Evolutionary conservation across 495 filamentous ascomycete genomes (phyloP).

Genomic region (Neurospora discreta): DNA sequence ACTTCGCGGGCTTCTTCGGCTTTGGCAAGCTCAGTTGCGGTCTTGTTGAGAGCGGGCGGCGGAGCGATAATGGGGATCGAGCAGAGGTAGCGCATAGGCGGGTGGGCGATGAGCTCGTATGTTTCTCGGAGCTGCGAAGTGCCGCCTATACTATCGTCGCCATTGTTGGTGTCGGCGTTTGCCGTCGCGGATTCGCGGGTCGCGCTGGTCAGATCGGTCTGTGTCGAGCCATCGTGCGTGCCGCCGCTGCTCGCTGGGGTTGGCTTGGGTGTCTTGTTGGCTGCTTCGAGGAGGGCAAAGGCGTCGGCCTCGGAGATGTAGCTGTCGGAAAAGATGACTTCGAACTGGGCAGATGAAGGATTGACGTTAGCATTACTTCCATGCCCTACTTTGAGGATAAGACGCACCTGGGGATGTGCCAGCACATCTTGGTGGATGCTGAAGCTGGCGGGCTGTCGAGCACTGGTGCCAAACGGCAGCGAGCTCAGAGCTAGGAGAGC

Average conservation of each 20-base stretch:
- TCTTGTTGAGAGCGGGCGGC: conserved; percentile 42
- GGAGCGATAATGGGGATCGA: conserved; percentile 62
- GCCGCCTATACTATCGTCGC: conserved; percentile 8
- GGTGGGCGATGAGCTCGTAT: conserved; percentile 64
- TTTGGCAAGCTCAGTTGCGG: conserved; percentile 48
- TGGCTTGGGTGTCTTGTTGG: conserved; percentile 1
- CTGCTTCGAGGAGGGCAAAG: conserved; percentile 39
- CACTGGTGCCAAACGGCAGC: conserved; percentile 27
- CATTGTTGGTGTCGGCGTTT: conserved; percentile 7
- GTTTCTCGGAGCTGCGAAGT: conserved; percentile 29
- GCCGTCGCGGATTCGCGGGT: conserved; percentile 20
- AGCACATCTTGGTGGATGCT: conserved; percentile 81
- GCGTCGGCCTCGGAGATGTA: conserved; percentile 66
- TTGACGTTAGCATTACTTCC: not conserved
- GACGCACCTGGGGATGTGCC: conserved; percentile 76
- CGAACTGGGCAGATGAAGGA: conserved; percentile 44
- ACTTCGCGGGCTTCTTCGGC: conserved; percentile 79
- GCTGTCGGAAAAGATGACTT: conserved; percentile 65
- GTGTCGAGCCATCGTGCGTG: conserved; percentile 19
- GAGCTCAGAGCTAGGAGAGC: conserved; percentile 25
- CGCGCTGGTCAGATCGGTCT: conserved; percentile 26
- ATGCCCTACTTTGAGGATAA: not conserved
- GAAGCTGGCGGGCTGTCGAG: conserved; percentile 35
- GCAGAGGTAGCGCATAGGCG: conserved; percentile 68
- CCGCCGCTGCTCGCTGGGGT: conserved; percentile 5